Evolutionary conservation across 2,329 filamentous ascomycete species (phyloP), one percentile per base, ranked within the genome.

Genomic region (Metarhizium anisopliae): DNA sequence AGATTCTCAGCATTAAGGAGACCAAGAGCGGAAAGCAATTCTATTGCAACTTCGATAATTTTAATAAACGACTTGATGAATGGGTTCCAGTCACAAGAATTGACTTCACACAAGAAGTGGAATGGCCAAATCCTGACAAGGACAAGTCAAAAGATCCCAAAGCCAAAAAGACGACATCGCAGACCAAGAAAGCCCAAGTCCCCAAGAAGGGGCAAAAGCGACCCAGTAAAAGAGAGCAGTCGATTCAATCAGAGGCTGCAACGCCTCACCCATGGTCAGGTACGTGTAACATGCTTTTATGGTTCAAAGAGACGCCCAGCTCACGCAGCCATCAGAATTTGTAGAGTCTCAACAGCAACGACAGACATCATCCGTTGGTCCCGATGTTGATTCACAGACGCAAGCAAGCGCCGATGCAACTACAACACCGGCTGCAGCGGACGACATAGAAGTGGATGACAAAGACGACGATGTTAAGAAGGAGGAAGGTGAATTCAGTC

Each of bases 31-130:
- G 88, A 16, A 87, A 90, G 43, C 88, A 89, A 55, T 96, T 93
- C 68, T 96, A 96, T 72, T 95, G 95, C 66, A 95, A 97, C 71
- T 97, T 96, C 70, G 90, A 96, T 67, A 95, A 95, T 66, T 97
- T 96, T 82, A 97, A 97, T 74, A 97, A 97, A 72, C 79, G 78
- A 61, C 72, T 83, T 13, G 77, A 82, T 75, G 94, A 99, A 77
- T 99, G 94, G 94, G 86, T 99, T 10, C 80, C 88, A 2, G 82
- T 87, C 35, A 79, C 83, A 40, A 83, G 94, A 40, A 90, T 99
- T 62, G 90, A 97, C 69, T 86, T 99, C 56, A 78, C 81, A 1
- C 86, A 90, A 62, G 92, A 96, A 64, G 94, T 99, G 55, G 94
- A 99, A 74, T 99, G 94, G 92, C 94, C 94, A 20, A 87, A 85